Evolutionary conservation across 2,329 filamentous ascomycete genomes (phyloP), one percentile per base, ranked within the genome.

Genomic region (Colletotrichum sojae): DNA sequence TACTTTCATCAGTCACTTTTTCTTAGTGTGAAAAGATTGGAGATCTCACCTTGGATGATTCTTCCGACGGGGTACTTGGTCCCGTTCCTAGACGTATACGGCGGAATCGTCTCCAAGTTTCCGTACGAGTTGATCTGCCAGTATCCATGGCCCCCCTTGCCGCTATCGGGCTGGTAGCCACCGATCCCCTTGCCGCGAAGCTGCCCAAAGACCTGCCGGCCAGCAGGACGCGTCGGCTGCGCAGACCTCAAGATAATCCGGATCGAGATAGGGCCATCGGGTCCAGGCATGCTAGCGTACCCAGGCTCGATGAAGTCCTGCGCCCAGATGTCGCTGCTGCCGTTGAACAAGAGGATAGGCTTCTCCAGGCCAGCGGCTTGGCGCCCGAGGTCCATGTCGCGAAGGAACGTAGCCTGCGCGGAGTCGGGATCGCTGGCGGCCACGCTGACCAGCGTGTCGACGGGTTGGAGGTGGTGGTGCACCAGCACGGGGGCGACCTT

Each of bases 221-320:
- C 81, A 0, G 73, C 74, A 0, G 61, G 43, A 1, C 79, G 76
- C 0, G 56, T 65, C 6, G 71, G 71, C 60, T 80, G 78, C 1
- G 75, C 70, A 0, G 77, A 77, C 0, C 78, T 70, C 8, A 83
- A 72, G 61, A 82, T 74, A 8, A 83, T 68, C 4, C 76, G 76
- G 6, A 83, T 64, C 1, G 73, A 68, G 6, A 80, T 71, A 2
- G 78, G 71, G 0, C 79, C 78, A 5, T 78, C 18, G 1, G 79
- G 78, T 0, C 79, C 80, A 0, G 80, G 81, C 67, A 83, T 82
- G 58, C 77, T 80, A 4, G 74, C 73, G 65, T 80, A 83, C 1
- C 73, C 80, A 0, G 81, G 77, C 70, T 83, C 80, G 31, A 83
- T 67, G 45, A 80, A 77, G 61, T 83, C 81, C 66, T 83, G 81